Evolutionary conservation across 2,329 filamentous ascomycete species (phyloP).

Genomic region (Tolypocladium capitatum): DNA sequence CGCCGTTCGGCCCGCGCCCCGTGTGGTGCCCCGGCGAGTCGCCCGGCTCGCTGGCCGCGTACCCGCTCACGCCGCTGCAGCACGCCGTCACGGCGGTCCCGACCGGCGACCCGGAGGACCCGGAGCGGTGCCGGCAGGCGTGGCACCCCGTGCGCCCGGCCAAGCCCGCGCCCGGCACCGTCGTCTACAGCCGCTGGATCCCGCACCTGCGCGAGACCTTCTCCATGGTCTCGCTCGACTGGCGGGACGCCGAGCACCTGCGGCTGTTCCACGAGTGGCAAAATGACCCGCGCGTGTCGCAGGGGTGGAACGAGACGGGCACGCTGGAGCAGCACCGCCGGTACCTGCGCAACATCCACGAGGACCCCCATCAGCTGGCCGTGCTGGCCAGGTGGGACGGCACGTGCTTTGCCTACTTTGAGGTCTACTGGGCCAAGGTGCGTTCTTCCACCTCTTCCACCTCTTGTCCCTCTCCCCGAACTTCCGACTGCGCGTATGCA

Average conservation of each 20-base stretch:
- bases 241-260: slow-evolving; percentile 48
- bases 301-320: slow-evolving; percentile 70
- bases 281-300: slow-evolving; percentile 68
- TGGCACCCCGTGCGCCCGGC: slow-evolving; percentile 59
- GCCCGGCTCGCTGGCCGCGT: slow-evolving; percentile 26
- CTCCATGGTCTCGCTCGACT: slow-evolving; percentile 64
- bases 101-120: slow-evolving; percentile 27
- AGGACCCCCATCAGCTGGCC: slow-evolving; percentile 58
- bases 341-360: slow-evolving; percentile 55
- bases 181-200: slow-evolving; percentile 68
- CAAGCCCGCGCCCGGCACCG: slow-evolving; percentile 57
- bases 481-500: too few species aligned
- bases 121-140: slow-evolving; percentile 33
- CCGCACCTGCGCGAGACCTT: slow-evolving; percentile 65
- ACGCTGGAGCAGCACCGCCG: slow-evolving; percentile 60
- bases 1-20: slow-evolving; percentile 51
- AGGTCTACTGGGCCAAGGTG: slow-evolving; percentile 63
- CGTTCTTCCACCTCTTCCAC: not conserved
- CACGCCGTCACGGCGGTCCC: slow-evolving; percentile 27
- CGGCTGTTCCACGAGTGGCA: slow-evolving; percentile 67
- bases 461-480: too few species aligned
- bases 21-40: slow-evolving; percentile 42
- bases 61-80: slow-evolving; percentile 35
- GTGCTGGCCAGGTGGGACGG: slow-evolving; percentile 61
- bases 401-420: slow-evolving; percentile 61